Percentiles rank a stretch among this genome's conserved stretches.
These are phyloP conservation scores for Fusarium pseudonygamai DNA, from an alignment of 2,329 filamentous ascomycete species.

Conservation along the genomic window DNA sequence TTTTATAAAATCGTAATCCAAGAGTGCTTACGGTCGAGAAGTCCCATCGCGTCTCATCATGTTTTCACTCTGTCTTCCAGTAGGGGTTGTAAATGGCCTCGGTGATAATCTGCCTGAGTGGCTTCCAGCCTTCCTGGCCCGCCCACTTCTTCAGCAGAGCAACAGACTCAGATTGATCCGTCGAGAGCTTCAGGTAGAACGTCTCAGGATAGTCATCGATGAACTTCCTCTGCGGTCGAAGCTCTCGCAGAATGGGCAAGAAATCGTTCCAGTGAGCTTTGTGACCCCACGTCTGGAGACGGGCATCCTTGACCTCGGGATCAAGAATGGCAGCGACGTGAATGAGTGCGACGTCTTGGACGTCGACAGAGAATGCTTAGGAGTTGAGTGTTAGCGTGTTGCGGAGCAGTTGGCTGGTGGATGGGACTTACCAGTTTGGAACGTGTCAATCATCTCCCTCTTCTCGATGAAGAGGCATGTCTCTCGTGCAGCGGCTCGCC, in stretches of 20 bases:
- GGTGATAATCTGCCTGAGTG: background rate
- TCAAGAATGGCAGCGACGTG: constrained; percentile 14
- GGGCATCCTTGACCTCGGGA: constrained; percentile 1
- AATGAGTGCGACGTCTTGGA: constrained; percentile 13
- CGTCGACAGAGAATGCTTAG: background rate
- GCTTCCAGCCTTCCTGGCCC: background rate
- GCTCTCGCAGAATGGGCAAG: background rate
- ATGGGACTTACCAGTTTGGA: background rate
- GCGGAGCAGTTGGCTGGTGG: rapidly evolving
- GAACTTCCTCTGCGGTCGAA: constrained; percentile 3
- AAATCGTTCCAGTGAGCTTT: constrained; percentile 18
- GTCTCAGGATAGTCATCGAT: constrained; percentile 2
- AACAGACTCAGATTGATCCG: background rate
- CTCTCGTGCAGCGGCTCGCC: constrained; percentile 34
- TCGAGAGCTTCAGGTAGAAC: background rate
- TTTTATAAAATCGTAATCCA: rapidly evolving
- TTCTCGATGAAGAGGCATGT: constrained; percentile 14
- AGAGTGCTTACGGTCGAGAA: rapidly evolving
- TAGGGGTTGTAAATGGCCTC: background rate
- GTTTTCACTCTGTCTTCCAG: background rate
- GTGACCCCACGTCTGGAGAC: constrained; percentile 11
- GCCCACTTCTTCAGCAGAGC: background rate
- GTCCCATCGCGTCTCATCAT: rapidly evolving
- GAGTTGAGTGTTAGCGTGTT: rapidly evolving
- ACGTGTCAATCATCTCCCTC: background rate